A percentile compares a stretch with the other conserved stretches of the same genome.
These are phyloP conservation scores for Spizellomyces punctatus DNA, from an alignment of 192 early-diverging fungal species.

Conservation along the genomic window DNA sequence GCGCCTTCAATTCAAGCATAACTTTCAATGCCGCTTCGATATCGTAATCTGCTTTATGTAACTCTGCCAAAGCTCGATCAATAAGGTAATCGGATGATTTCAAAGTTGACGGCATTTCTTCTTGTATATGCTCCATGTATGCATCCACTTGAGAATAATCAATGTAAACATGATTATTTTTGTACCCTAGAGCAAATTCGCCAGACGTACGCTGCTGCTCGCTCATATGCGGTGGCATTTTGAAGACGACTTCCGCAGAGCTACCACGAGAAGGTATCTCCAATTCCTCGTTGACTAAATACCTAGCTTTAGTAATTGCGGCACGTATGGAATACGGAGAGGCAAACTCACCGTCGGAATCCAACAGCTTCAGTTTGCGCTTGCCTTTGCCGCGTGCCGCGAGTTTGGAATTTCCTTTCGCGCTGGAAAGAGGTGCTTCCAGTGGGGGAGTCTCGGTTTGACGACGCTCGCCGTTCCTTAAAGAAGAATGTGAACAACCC, in stretches of 20 bases:
- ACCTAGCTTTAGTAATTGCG: too few relatives aligned
- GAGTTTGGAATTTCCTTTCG: too few relatives aligned
- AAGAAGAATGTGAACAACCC: too few relatives aligned
- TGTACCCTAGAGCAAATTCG: not conserved
- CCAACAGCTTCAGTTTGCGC: too few relatives aligned
- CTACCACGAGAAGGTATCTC: not conserved
- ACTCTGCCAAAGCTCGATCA: conserved; percentile 20
- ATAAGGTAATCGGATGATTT: conserved; percentile 16
- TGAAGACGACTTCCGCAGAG: conserved; percentile 3
- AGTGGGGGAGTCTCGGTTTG: too few relatives aligned
- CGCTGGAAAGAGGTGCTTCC: too few relatives aligned
- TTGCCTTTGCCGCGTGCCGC: too few relatives aligned
- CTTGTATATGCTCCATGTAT: conserved; percentile 20
- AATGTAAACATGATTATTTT: not conserved
- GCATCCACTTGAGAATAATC: conserved; percentile 3
- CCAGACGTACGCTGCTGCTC: not conserved
- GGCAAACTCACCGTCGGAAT: too few relatives aligned
- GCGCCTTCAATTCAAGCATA: conserved; percentile 17
- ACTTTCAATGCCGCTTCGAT: not conserved
- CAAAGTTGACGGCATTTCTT: conserved; percentile 9
- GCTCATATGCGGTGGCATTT: not conserved
- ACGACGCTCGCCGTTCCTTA: too few relatives aligned
- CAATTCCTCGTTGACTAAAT: too few relatives aligned
- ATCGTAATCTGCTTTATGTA: conserved; percentile 32
- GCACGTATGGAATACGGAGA: too few relatives aligned